These are phyloP conservation scores for Capronia americana DNA, from an alignment of 2,329 filamentous ascomycete species.

Conservation along the genomic window DNA sequence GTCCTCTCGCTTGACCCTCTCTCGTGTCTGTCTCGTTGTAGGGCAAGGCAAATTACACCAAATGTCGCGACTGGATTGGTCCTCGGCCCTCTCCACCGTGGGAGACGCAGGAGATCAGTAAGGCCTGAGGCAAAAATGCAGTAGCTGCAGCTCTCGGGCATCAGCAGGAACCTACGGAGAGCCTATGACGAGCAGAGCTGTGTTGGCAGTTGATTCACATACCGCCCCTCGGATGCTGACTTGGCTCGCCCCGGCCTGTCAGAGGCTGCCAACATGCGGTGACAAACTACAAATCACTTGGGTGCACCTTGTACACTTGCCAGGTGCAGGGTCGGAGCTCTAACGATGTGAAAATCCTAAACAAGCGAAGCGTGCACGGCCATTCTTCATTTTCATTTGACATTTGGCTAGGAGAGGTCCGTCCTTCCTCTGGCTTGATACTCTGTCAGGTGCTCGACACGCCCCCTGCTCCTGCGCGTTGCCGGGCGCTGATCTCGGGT, in stretches of 20 bases:
- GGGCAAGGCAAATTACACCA: slow-evolving; percentile 7
- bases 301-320: not conserved
- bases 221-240: slow-evolving; percentile 30
- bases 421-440: slow-evolving; percentile 25
- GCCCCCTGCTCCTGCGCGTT: slow-evolving; percentile 10
- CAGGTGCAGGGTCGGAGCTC: not conserved
- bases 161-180: slow-evolving; percentile 20
- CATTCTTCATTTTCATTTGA: slow-evolving; percentile 25
- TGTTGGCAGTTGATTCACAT: slow-evolving; percentile 21
- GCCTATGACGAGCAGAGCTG: slow-evolving; percentile 11
- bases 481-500: slow-evolving; percentile 9
- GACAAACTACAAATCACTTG: slow-evolving; percentile 24
- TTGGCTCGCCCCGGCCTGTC: slow-evolving; percentile 29
- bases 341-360: slow-evolving; percentile 3
- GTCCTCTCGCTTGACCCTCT: slow-evolving; percentile 3
- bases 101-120: not conserved
- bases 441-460: slow-evolving; percentile 19
- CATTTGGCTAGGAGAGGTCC: slow-evolving; percentile 27
- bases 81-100: not conserved
- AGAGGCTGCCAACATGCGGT: slow-evolving; percentile 34
- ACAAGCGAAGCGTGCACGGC: slow-evolving; percentile 20
- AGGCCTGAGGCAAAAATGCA: slow-evolving; percentile 2
- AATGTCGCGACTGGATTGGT: slow-evolving; percentile 12
- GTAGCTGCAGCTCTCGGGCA: slow-evolving; percentile 13
- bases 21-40: slow-evolving; percentile 13